Evolutionary conservation across 352 stramenopile species (phyloP).

Genomic region (Pythium phragmitis): DNA sequence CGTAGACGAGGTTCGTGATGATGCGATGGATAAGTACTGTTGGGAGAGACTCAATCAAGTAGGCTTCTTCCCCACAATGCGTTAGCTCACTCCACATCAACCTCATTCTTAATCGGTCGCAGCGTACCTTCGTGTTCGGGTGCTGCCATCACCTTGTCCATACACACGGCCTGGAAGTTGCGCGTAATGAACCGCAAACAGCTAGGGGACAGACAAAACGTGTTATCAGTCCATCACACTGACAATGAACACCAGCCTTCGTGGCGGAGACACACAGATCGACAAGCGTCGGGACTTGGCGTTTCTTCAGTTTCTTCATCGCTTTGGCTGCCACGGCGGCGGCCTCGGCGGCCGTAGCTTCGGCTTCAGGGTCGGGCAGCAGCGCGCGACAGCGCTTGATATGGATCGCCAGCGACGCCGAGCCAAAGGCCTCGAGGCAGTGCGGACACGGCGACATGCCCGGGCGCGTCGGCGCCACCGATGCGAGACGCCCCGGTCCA

Average conservation of each 20-base stretch:
- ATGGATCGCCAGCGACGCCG: slow-evolving; percentile 64
- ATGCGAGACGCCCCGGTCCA: slow-evolving; percentile 18
- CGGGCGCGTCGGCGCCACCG: slow-evolving; percentile 15
- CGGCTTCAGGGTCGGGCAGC: slow-evolving; percentile 28
- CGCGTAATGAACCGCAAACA: slow-evolving; percentile 62
- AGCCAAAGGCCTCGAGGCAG: slow-evolving; percentile 55
- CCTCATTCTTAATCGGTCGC: neutral
- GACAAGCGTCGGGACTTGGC: slow-evolving; percentile 45
- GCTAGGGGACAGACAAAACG: slow-evolving; percentile 23
- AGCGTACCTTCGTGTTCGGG: slow-evolving; percentile 59
- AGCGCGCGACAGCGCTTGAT: slow-evolving; percentile 54
- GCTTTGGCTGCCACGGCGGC: slow-evolving; percentile 17
- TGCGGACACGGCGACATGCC: slow-evolving; percentile 46
- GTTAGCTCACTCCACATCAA: neutral
- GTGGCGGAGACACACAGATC: slow-evolving; percentile 42
- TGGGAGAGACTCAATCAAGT: slow-evolving; percentile 66
- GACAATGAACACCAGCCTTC: neutral
- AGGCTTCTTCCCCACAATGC: neutral
- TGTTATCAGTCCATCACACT: neutral
- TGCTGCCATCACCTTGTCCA: slow-evolving; percentile 57
- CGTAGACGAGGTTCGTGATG: slow-evolving; percentile 57
- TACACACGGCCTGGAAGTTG: slow-evolving; percentile 68
- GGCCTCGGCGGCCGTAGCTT: slow-evolving; percentile 23
- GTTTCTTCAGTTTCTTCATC: slow-evolving; percentile 32
- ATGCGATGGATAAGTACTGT: slow-evolving; percentile 65